Conservation (phyloP, 2,329 filamentous ascomycete genomes). For the Colletotrichum incanum region DNA sequence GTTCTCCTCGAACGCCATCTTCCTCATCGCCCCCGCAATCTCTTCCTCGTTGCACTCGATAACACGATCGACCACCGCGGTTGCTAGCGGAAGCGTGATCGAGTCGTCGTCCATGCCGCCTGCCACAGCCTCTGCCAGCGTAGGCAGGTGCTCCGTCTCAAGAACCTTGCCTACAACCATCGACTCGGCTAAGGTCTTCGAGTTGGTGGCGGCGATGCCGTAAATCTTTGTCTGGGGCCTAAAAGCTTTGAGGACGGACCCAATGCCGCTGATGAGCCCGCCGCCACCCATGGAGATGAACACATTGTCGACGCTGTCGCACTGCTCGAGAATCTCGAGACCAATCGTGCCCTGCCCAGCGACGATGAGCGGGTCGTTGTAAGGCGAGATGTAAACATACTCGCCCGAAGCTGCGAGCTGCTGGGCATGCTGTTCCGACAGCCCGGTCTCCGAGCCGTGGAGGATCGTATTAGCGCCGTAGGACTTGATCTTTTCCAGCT, state of each 20-base stretch:
- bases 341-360: conserved; percentile 45
- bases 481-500: conserved; percentile 45
- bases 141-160: conserved; percentile 46
- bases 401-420: conserved; percentile 44
- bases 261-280: conserved; percentile 47
- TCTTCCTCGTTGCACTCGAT: conserved; percentile 45
- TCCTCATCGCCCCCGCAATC: conserved; percentile 41
- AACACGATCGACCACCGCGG: conserved; percentile 45
- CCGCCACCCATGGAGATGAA: conserved; percentile 48
- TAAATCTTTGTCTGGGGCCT: conserved; percentile 44
- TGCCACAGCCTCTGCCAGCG: conserved; percentile 47
- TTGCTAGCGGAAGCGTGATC: conserved; percentile 45
- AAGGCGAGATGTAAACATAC: conserved; percentile 47
- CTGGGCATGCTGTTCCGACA: conserved; percentile 47
- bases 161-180: conserved; percentile 45
- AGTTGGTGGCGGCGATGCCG: conserved; percentile 45
- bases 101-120: conserved; percentile 47
- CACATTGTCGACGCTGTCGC: conserved; percentile 43
- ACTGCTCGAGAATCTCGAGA: conserved; percentile 47
- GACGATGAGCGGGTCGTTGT: conserved; percentile 46
- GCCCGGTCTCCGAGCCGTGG: conserved; percentile 45
- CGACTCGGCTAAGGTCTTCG: conserved; percentile 45
- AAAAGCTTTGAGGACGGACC: conserved; percentile 47
- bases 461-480: conserved; percentile 45
- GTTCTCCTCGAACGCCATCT: conserved; percentile 45